Evolutionary conservation across 768 basidiomycete genomes (phyloP).

Genomic region (Galerina sulciceps): DNA sequence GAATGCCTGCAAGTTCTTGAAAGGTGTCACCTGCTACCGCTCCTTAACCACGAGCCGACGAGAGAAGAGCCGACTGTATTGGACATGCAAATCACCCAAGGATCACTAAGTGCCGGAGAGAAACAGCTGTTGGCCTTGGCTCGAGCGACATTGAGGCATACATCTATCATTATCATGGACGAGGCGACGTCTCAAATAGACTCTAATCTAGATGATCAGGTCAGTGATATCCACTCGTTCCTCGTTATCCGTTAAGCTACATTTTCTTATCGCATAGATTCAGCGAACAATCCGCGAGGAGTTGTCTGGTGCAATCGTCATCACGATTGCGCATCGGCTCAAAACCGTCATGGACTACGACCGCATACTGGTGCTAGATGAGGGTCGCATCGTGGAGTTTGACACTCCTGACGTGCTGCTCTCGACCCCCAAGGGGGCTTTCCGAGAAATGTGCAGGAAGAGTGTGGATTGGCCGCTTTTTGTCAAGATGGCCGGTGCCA

Average conservation of each 20-base stretch:
- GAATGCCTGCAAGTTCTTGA: conserved; percentile 71
- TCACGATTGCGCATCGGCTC: conserved; percentile 84
- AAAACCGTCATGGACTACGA: conserved; percentile 81
- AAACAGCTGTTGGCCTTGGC: conserved; percentile 75
- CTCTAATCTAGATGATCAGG: conserved; percentile 69
- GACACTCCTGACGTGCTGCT: conserved; percentile 67
- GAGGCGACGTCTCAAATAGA: conserved; percentile 84
- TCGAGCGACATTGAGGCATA: conserved; percentile 67
- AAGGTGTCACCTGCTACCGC: conserved; percentile 60
- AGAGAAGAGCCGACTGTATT: conserved; percentile 42
- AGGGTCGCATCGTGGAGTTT: conserved; percentile 77
- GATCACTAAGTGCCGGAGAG: conserved; percentile 77
- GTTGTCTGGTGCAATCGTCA: conserved; percentile 69
- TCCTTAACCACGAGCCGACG: conserved; percentile 42
- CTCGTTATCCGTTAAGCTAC: background rate
- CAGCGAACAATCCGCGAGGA: conserved; percentile 77
- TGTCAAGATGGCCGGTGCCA: conserved; percentile 22
- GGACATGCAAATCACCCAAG: conserved; percentile 67
- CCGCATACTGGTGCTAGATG: conserved; percentile 73
- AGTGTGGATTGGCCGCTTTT: conserved; percentile 59
- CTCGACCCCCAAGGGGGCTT: conserved; percentile 54
- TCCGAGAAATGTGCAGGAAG: conserved; percentile 70
- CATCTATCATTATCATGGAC: conserved; percentile 74
- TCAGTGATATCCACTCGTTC: conserved; percentile 23
- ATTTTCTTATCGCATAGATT: conserved; percentile 43